Conservation (phyloP, 768 basidiomycete genomes). For the Boletus rubropictus region DNA sequence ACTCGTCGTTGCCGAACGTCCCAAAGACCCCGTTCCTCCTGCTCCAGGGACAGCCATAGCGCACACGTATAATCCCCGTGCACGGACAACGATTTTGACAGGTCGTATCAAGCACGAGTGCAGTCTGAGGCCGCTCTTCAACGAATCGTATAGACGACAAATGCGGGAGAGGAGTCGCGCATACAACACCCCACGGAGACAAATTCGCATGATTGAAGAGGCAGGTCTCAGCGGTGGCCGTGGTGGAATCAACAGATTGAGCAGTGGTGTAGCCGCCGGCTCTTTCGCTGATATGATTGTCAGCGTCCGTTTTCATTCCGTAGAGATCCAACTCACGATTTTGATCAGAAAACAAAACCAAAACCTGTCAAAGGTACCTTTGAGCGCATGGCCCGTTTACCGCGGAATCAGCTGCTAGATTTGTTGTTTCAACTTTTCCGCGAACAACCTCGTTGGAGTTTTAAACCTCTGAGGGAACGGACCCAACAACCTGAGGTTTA, state of each 20-base stretch:
- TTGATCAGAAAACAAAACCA: constrained; percentile 51
- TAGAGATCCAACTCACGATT: constrained; percentile 4
- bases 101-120: constrained; percentile 81
- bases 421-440: constrained; percentile 73
- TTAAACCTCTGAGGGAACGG: constrained; percentile 68
- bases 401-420: constrained; percentile 82
- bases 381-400: constrained; percentile 90
- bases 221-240: constrained; percentile 61
- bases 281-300: constrained; percentile 67
- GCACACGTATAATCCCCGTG: constrained; percentile 48
- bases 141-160: constrained; percentile 61
- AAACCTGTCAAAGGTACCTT: constrained; percentile 66
- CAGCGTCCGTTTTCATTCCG: constrained; percentile 27
- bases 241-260: constrained; percentile 72
- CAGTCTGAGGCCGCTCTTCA: constrained; percentile 63
- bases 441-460: constrained; percentile 75
- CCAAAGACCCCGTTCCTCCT: constrained; percentile 52
- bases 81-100: constrained; percentile 72
- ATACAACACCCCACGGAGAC: constrained; percentile 60
- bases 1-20: constrained; percentile 77
- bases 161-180: constrained; percentile 62
- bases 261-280: constrained; percentile 60
- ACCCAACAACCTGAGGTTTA: constrained; percentile 85
- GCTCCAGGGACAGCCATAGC: constrained; percentile 31
- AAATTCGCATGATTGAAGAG: constrained; percentile 72